Conservation (phyloP, 306 rosid genomes). For the Rubus idaeus region DNA sequence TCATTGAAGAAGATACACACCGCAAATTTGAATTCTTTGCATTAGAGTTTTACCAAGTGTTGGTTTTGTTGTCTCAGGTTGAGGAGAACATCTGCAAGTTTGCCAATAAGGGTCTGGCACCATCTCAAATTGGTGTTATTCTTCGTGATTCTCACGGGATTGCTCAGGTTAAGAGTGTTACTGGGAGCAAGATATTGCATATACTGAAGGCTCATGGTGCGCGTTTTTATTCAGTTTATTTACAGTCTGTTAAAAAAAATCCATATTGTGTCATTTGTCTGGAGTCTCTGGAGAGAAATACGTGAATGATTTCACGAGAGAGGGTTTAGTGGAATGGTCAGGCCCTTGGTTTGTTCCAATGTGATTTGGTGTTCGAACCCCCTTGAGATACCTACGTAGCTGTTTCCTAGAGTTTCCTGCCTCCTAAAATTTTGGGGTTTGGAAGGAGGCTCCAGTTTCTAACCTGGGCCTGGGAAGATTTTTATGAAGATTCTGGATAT, state of each 20-base stretch:
- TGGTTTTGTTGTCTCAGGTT: slow-evolving; percentile 37
- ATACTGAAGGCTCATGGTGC: slow-evolving; percentile 80
- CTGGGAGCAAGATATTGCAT: slow-evolving; percentile 77
- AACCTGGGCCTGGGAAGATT: too few species aligned
- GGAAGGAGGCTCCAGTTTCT: too few species aligned
- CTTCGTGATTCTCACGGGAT: slow-evolving; percentile 85
- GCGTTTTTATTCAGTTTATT: not conserved
- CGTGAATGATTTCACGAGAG: not conserved
- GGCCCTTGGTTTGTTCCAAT: too few species aligned
- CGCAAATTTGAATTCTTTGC: too few species aligned
- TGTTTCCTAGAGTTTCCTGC: too few species aligned
- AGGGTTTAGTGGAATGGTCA: too few species aligned
- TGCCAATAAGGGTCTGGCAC: slow-evolving; percentile 88
- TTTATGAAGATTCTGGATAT: too few species aligned
- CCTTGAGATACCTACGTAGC: too few species aligned
- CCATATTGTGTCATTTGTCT: not conserved
- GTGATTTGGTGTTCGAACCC: too few species aligned
- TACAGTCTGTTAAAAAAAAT: not conserved
- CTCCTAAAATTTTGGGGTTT: too few species aligned
- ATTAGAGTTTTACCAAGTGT: not conserved
- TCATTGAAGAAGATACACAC: too few species aligned
- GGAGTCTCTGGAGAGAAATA: not conserved
- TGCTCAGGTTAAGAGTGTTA: slow-evolving; percentile 71
- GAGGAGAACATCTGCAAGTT: slow-evolving; percentile 83
- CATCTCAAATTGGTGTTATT: slow-evolving; percentile 94